Evolutionary conservation across 2,329 filamentous ascomycete species (phyloP).

Genomic region (Colletotrichum gigasporum): DNA sequence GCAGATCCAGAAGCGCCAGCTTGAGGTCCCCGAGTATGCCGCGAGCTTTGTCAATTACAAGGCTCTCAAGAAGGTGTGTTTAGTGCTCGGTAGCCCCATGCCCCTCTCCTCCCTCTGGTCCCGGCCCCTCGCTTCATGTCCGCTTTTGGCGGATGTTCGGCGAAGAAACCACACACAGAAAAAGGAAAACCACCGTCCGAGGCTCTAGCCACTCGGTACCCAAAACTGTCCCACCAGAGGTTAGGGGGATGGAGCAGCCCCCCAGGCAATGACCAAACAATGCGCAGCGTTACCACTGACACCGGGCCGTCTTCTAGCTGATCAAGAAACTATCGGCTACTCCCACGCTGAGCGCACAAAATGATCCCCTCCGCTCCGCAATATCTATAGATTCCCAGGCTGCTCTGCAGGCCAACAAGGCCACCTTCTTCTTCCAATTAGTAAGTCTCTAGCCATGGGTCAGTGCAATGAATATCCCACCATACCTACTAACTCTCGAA

Average conservation of each 20-base stretch:
- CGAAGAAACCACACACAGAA: slow-evolving; percentile 9
- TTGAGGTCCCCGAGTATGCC: slow-evolving; percentile 99
- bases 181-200: not conserved
- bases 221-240: slow-evolving; percentile 22
- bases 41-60: slow-evolving; percentile 99
- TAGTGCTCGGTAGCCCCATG: slow-evolving; percentile 16
- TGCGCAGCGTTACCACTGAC: slow-evolving; percentile 41
- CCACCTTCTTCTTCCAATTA: slow-evolving; percentile 97
- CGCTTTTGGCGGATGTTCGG: not conserved
- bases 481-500: slow-evolving; percentile 48
- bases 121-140: not conserved
- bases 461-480: slow-evolving; percentile 33
- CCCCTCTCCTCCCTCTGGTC: not conserved
- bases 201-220: slow-evolving; percentile 24
- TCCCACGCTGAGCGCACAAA: slow-evolving; percentile 81
- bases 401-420: slow-evolving; percentile 94
- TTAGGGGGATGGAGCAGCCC: slow-evolving; percentile 24
- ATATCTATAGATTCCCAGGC: slow-evolving; percentile 79
- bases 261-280: slow-evolving; percentile 23
- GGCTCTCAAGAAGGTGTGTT: slow-evolving; percentile 91
- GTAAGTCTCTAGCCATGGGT: slow-evolving; percentile 60
- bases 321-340: slow-evolving; percentile 98
- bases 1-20: slow-evolving; percentile 98
- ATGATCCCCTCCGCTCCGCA: slow-evolving; percentile 62
- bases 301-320: slow-evolving; percentile 67